Base-by-base conservation (phyloP, 1,284 basidiomycete species). In the Tilletiaria anomala region DNA sequence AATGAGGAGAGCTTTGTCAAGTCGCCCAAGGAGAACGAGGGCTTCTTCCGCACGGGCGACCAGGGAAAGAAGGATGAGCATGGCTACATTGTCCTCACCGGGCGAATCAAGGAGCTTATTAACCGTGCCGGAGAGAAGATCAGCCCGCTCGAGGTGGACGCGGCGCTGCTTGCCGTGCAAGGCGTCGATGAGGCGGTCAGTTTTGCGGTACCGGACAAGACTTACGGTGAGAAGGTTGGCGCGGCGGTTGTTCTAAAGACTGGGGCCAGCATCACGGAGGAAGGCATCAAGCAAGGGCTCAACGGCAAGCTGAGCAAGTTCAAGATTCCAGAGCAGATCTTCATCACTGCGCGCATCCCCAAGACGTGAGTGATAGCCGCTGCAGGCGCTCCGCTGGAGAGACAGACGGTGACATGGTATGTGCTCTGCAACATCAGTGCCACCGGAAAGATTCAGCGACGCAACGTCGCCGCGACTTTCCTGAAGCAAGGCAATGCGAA, bases 121-220 rank as follows among this genome's bases (percentile, higher is more conserved):
- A 66, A 65, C 53, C 53, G 64, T 47, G 76, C 76, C 11, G 78
- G 78, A 2, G 78, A 80, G 60, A 78, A 79, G 48, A 75, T 79
- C 45, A 76, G 75, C 5, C 78, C 78, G 1, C 75, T 79, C 48
- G 78, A 80, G 65, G 65, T 79, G 14, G 71, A 75, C 49, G 60
- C 66, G 1, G 73, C 73, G 0, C 55, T 80, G 11, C 61, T 70
- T 3, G 54, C 61, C 1, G 59, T 75, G n/a, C 49, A 65, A 2
- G 73, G 72, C 21, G 71, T 79, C 14, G 56, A 58, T 14, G 77
- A 78, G 35, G 75, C 75, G 3, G 68, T 69, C 1, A 51, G 45
- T 68, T 75, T 70, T 42, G 63, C 54, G 6, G 59, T 69, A 21
- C 67, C 67, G 2, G 61, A 70, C 45, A 47, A 56, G 37, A 54